These are phyloP conservation scores for Ilyonectria sp. DNA, from an alignment of 2,329 filamentous ascomycete species.

Conservation along the genomic window DNA sequence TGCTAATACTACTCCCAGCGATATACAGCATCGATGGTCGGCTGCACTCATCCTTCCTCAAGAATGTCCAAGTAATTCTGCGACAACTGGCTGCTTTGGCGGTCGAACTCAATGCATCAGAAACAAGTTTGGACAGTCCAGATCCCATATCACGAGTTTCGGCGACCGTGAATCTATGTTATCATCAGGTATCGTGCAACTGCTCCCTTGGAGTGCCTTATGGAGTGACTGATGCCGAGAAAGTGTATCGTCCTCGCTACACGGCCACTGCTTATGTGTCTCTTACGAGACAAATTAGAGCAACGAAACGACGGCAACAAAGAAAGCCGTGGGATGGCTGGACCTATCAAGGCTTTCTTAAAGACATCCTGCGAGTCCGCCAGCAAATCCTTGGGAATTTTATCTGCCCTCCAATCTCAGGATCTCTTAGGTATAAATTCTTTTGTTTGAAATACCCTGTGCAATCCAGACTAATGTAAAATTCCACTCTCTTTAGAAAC, in stretches of 20 bases:
- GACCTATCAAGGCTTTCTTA: slow-evolving; percentile 21
- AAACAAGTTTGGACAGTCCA: slow-evolving; percentile 4
- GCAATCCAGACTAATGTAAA: neutral
- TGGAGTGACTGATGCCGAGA: neutral
- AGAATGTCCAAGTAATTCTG: slow-evolving; percentile 15
- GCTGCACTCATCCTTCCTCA: slow-evolving; percentile 14
- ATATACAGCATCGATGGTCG: slow-evolving; percentile 20
- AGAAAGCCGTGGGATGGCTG: slow-evolving; percentile 2
- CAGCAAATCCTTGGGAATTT: slow-evolving; percentile 14
- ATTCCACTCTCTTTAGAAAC: neutral
- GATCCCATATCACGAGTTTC: slow-evolving; percentile 23
- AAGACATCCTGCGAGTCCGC: slow-evolving; percentile 24
- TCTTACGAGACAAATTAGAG: slow-evolving; percentile 19
- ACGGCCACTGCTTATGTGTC: slow-evolving; percentile 17
- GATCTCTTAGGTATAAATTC: slow-evolving; percentile 12
- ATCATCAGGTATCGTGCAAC: slow-evolving; percentile 12
- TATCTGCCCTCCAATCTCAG: slow-evolving; percentile 16
- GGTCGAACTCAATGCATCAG: slow-evolving; percentile 12
- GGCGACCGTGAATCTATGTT: slow-evolving; percentile 27
- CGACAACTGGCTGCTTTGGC: slow-evolving; percentile 13
- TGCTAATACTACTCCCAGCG: neutral
- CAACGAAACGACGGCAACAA: slow-evolving; percentile 1
- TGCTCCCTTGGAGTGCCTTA: too few relatives aligned
- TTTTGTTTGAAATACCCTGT: neutral
- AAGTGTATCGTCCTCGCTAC: slow-evolving; percentile 28